Evolutionary conservation across 2,329 filamentous ascomycete genomes (phyloP), one percentile per base, ranked within the genome.

Genomic region (Claviceps spartinae): DNA sequence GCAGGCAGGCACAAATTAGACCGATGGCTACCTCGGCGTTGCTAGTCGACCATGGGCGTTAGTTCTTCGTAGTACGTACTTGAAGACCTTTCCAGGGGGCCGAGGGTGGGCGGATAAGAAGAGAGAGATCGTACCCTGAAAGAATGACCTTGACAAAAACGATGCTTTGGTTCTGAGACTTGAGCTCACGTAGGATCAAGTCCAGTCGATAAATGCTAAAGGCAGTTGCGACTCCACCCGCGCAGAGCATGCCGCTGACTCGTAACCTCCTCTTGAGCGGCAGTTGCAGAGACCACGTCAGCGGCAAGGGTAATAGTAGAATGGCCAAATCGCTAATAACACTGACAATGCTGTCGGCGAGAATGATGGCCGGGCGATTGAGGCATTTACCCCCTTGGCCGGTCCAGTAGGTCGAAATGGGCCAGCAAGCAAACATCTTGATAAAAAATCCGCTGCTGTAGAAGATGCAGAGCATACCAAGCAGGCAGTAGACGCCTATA

Each of bases 351-450:
- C 62, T 60, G 50, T 68, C 65, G 20, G 60, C 61, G 6, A 58
- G 60, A 30, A 68, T 61, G 40, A 67, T 59, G 46, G 59, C 60
- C 16, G 54, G 54, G 36, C 69, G 65, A 54, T 71, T 58, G n/a
- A 70, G 54, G 56, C 68, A 71, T 24, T 62, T 62, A 9, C 54
- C 56, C 13, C 55, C 44, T 2, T 57, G 53, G 0, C 62, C 60
- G 2, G 60, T 54, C 71, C 72, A 74, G 50, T 71, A 72, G 2
- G 62, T 66, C 5, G 59, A 51, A 24, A 74, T 68, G 2, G 71
- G 72, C 36, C 59, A 57, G 55, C 71, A 74, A 24, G 68, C 65
- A 44, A 67, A 61, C 40, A 70, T 67, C 50, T 73, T 72, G 40
- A 73, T 60, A 36, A 72, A 67, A 4, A 69, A 55, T 13, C 67